Conservation (phyloP, 305 asterid species). For the Plantago rigida region DNA sequence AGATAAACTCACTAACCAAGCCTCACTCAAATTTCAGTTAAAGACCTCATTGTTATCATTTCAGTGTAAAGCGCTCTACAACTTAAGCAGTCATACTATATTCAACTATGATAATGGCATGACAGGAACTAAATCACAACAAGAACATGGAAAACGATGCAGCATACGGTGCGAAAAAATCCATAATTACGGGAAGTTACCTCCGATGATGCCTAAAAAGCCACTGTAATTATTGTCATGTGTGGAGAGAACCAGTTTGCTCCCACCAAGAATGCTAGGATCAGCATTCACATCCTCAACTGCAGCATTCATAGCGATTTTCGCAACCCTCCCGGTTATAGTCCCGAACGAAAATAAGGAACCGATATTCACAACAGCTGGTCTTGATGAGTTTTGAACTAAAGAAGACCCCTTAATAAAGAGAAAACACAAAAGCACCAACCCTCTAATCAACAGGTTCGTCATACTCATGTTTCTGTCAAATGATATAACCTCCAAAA, state of each 20-base stretch:
- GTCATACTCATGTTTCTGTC: constrained; percentile 24
- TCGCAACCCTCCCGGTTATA: constrained; percentile 54
- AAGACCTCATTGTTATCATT: no score
- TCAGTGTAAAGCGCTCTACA: background rate
- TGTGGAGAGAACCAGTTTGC: constrained; percentile 38
- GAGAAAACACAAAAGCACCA: constrained; percentile 25
- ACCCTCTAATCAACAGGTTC: constrained; percentile 22
- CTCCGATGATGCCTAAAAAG: constrained; percentile 63
- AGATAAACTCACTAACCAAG: constrained; percentile 3
- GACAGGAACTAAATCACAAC: background rate
- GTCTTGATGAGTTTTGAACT: constrained; percentile 23
- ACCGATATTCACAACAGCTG: constrained; percentile 48
- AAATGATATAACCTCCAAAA: constrained; percentile 6
- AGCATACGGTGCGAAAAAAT: background rate
- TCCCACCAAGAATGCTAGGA: constrained; percentile 45
- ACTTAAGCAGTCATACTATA: background rate
- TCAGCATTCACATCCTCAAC: constrained; percentile 70
- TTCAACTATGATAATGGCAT: background rate
- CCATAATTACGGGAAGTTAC: constrained; percentile 25
- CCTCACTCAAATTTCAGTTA: background rate
- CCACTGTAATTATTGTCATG: constrained; percentile 62
- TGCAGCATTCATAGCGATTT: constrained; percentile 69
- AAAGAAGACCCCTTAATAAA: constrained; percentile 28
- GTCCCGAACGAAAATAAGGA: constrained; percentile 53
- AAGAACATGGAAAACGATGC: background rate